These are phyloP conservation scores for Alternaria rosae DNA, from an alignment of 2,329 filamentous ascomycete genomes.

Conservation along the genomic window DNA sequence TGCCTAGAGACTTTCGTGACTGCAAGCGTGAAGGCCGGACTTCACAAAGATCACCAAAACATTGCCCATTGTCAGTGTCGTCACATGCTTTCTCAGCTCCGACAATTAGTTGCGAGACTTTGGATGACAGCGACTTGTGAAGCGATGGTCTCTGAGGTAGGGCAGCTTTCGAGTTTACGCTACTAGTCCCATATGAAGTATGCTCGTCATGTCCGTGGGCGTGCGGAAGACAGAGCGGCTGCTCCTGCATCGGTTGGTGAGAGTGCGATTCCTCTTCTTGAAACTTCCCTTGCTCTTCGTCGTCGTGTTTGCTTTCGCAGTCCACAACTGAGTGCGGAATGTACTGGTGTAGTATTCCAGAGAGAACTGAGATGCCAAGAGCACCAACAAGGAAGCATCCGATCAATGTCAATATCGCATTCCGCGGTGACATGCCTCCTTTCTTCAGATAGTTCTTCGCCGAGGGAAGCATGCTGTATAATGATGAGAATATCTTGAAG, in stretches of 20 bases:
- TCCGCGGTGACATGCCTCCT: constrained; percentile 70
- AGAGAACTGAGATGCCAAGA: constrained; percentile 76
- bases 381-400: constrained; percentile 75
- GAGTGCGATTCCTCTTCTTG: constrained; percentile 26
- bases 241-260: constrained; percentile 34
- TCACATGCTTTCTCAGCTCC: constrained; percentile 59
- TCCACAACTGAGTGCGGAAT: constrained; percentile 82
- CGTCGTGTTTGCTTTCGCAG: constrained; percentile 77
- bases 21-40: constrained; percentile 42
- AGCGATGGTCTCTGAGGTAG: constrained; percentile 49
- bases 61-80: constrained; percentile 64
- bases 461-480: constrained; percentile 93
- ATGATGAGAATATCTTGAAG: constrained; percentile 81
- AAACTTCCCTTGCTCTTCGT: constrained; percentile 53
- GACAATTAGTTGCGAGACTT: constrained; percentile 59
- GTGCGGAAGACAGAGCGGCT: constrained; percentile 18
- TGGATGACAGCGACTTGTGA: constrained; percentile 50
- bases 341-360: constrained; percentile 73
- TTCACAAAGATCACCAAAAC: constrained; percentile 63
- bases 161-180: constrained; percentile 15
- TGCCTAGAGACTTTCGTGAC: constrained; percentile 26
- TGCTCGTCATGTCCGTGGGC: constrained; percentile 22
- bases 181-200: constrained; percentile 28
- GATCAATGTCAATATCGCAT: constrained; percentile 74
- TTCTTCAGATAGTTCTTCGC: constrained; percentile 78